Evolutionary conservation across 2,329 filamentous ascomycete genomes (phyloP).

Genomic region (Diaporthe longicolla): DNA sequence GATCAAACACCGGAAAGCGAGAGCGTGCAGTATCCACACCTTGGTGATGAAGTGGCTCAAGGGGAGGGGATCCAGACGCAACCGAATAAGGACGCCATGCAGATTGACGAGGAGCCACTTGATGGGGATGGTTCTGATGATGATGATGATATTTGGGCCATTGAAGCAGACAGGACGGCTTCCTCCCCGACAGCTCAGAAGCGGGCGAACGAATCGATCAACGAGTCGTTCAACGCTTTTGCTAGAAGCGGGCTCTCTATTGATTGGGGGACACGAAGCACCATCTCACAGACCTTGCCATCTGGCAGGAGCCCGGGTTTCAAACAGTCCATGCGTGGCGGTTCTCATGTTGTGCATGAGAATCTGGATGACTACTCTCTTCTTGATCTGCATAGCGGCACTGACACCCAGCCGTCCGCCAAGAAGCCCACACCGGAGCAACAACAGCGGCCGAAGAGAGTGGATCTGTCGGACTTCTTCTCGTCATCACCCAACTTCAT

Average conservation of each 20-base stretch:
- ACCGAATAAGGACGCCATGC: constrained; percentile 11
- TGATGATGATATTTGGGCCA: constrained; percentile 65
- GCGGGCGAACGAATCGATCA: constrained; percentile 43
- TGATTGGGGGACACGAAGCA: constrained; percentile 42
- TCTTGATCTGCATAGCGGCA: constrained; percentile 37
- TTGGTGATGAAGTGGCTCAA: neutral
- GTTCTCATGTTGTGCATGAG: constrained; percentile 18
- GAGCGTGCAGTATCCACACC: neutral
- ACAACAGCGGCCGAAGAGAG: constrained; percentile 53
- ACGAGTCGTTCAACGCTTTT: constrained; percentile 45
- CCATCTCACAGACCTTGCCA: constrained; percentile 29
- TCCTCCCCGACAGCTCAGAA: constrained; percentile 45
- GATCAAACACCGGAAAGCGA: constrained; percentile 27
- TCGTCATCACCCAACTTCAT: constrained; percentile 62
- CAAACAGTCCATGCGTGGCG: constrained; percentile 25
- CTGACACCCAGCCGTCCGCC: constrained; percentile 50
- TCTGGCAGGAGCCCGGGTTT: constrained; percentile 29
- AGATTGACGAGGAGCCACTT: constrained; percentile 33
- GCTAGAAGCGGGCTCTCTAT: constrained; percentile 50
- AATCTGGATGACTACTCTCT: constrained; percentile 42
- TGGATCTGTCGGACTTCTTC: constrained; percentile 69
- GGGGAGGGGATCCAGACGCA: constrained; percentile 3
- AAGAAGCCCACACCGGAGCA: constrained; percentile 44
- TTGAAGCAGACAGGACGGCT: constrained; percentile 67
- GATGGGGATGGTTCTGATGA: constrained; percentile 49